phyloP scores from a whole-genome alignment of 2,329 filamentous ascomycete species.

The Nannizzia gypsea region DNA sequence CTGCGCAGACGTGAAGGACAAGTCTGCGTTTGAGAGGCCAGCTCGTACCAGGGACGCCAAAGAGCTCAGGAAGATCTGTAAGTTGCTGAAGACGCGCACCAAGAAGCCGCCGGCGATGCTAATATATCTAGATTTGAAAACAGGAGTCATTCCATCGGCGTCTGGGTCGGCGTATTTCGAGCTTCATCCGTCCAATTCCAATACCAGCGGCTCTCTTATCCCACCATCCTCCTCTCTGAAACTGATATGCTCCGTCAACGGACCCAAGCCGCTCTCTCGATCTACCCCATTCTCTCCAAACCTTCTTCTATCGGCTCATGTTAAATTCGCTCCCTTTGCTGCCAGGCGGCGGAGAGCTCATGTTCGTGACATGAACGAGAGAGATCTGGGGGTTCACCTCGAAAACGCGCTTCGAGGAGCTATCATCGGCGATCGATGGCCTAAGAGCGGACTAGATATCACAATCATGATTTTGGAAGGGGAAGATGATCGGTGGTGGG shows the following conservation, averaged over 20 bases:
- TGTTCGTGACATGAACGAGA: constrained; percentile 70
- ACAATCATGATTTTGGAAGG: constrained; percentile 87
- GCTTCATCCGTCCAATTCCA: constrained; percentile 41
- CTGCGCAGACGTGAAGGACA: constrained; percentile 32
- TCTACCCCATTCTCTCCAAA: constrained; percentile 88
- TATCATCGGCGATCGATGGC: constrained; percentile 88
- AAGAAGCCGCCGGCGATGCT: constrained; percentile 14
- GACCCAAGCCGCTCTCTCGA: constrained; percentile 77
- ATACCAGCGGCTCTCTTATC: constrained; percentile 37
- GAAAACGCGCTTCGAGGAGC: constrained; percentile 82
- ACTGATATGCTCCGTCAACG: constrained; percentile 84
- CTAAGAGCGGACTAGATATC: constrained; percentile 96
- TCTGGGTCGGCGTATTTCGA: constrained; percentile 69
- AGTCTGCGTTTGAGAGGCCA: constrained; percentile 39
- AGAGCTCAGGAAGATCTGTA: constrained; percentile 70
- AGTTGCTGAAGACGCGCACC: not conserved
- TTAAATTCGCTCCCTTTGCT: constrained; percentile 95
- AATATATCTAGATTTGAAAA: constrained; percentile 61
- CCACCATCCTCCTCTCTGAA: constrained; percentile 60
- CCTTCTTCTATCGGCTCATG: constrained; percentile 78
- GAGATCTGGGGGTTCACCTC: constrained; percentile 80
- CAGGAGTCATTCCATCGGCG: constrained; percentile 81
- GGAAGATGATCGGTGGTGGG: constrained; percentile 66
- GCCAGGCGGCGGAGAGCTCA: constrained; percentile 73
- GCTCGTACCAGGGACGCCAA: constrained; percentile 51